Evolutionary conservation across 108 stramenopile genomes (phyloP), one percentile per base, ranked within the genome.

Genomic region (Cafeteria roenbergensis): DNA sequence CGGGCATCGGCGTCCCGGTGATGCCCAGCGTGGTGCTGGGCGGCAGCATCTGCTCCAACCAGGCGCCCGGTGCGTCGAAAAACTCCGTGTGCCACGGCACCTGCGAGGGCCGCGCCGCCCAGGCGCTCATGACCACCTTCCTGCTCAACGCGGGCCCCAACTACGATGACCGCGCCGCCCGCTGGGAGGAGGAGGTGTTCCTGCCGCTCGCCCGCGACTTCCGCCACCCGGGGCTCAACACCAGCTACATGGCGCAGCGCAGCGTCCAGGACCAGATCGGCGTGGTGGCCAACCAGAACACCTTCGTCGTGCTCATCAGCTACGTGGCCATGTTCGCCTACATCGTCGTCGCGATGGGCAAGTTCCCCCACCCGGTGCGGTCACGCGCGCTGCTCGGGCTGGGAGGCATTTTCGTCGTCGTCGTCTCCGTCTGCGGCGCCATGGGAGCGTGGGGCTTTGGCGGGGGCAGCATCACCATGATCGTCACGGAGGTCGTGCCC

Each of bases 401-500:
- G 3, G 57, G 65, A 4, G 75, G 75, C 33, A 65, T 75, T 17
- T 32, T 69, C 56, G 71, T 75, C 38, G 75, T 75, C 24, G 69
- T 55, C 53, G 38, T 58, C 22, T 60, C 56, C 53, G 28, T 75
- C 8, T 38, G 42, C n/a, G 57, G 56, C 0, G 65, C 73, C 27
- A 25, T 75, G 34, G 75, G 72, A 0, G 12, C 71, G 22, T 34
- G 55, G 25, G 65, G 69, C 28, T 21, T 38, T 0, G 28, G 20
- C 3, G 75, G 75, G 3, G 31, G 74, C 1, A 50, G 34, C 29
- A 74, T 73, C 29, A 75, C 75, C 30, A 70, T 75, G 52, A 75
- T 75, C 35, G 75, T 75, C 17, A 70, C 64, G 70, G 75, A 75
- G 69, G 75, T 75, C 1, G 75, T 75, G 35, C 75, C 75, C 26